Evolutionary conservation across 2,329 filamentous ascomycete species (phyloP).

Genomic region (Diaporthe humulicola): DNA sequence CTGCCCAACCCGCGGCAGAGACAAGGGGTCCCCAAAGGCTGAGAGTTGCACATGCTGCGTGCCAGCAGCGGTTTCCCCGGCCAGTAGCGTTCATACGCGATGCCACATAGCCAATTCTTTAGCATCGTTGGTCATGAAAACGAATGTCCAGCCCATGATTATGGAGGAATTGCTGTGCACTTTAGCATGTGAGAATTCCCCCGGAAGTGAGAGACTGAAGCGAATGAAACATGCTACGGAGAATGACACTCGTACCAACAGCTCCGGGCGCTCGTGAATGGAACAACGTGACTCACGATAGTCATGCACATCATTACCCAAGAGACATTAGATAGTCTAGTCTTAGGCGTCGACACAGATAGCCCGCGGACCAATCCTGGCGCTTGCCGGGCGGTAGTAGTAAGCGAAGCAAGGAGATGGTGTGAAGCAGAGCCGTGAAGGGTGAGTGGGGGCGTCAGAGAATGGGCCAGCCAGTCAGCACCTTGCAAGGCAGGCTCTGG

Average conservation of each 20-base stretch:
- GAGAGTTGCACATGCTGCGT: neutral
- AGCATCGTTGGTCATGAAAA: neutral
- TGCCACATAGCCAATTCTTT: neutral
- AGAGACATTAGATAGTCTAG: constrained; percentile 2
- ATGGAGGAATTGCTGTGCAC: neutral
- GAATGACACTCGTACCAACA: neutral
- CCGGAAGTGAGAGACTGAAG: neutral
- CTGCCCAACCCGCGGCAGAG: neutral
- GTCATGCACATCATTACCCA: constrained; percentile 25
- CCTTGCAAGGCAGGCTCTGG: neutral
- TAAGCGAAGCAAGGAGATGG: neutral
- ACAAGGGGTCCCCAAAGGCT: neutral
- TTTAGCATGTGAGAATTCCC: neutral
- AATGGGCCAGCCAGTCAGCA: constrained; percentile 12
- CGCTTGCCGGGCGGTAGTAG: neutral
- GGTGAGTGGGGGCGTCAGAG: constrained; percentile 10
- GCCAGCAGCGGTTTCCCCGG: neutral
- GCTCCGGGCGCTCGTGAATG: neutral
- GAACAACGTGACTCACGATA: constrained; percentile 28
- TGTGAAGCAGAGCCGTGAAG: constrained; percentile 5
- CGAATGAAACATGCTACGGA: no score
- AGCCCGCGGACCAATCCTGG: neutral
- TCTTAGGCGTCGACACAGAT: neutral
- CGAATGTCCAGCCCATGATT: neutral
- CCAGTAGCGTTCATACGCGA: neutral